Evolutionary conservation across 2,329 filamentous ascomycete species (phyloP).

Genomic region (Pseudocercospora macadamiae): DNA sequence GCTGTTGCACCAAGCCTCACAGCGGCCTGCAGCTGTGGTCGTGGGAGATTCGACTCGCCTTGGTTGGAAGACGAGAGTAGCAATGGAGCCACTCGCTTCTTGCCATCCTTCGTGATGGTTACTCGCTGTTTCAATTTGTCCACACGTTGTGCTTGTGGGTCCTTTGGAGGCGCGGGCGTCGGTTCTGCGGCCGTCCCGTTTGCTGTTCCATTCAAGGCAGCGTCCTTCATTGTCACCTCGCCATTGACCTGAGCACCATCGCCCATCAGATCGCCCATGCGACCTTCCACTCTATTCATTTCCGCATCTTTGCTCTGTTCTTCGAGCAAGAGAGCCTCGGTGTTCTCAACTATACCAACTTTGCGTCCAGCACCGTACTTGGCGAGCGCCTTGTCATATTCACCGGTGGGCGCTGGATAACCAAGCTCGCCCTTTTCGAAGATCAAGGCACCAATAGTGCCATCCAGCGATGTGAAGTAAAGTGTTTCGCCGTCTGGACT

Average conservation of each 20-base stretch:
- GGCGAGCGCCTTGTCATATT: slow-evolving; percentile 89
- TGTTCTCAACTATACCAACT: slow-evolving; percentile 89
- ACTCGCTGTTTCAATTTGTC: slow-evolving; percentile 85
- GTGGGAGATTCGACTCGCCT: slow-evolving; percentile 83
- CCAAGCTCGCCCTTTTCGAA: slow-evolving; percentile 89
- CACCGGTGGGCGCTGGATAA: slow-evolving; percentile 80
- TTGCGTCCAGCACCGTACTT: slow-evolving; percentile 90
- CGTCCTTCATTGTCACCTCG: slow-evolving; percentile 49
- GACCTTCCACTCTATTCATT: slow-evolving; percentile 82
- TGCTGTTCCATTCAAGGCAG: slow-evolving; percentile 22
- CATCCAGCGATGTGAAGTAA: slow-evolving; percentile 86
- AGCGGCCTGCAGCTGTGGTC: slow-evolving; percentile 82
- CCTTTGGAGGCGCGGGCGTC: slow-evolving; percentile 46
- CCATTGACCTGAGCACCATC: slow-evolving; percentile 58
- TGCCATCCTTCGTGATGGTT: slow-evolving; percentile 93
- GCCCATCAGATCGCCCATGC: slow-evolving; percentile 99
- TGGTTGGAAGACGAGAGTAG: slow-evolving; percentile 83
- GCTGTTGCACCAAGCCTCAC: slow-evolving; percentile 60
- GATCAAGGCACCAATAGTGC: slow-evolving; percentile 77
- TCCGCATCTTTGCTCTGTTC: slow-evolving; percentile 87
- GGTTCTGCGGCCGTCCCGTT: slow-evolving; percentile 30
- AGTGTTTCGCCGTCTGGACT: slow-evolving; percentile 86
- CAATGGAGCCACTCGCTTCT: slow-evolving; percentile 90
- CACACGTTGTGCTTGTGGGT: slow-evolving; percentile 62
- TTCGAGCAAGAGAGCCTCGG: slow-evolving; percentile 83